These are phyloP conservation scores for Termitomyces sp. DNA, from an alignment of 768 basidiomycete genomes.

Conservation along the genomic window DNA sequence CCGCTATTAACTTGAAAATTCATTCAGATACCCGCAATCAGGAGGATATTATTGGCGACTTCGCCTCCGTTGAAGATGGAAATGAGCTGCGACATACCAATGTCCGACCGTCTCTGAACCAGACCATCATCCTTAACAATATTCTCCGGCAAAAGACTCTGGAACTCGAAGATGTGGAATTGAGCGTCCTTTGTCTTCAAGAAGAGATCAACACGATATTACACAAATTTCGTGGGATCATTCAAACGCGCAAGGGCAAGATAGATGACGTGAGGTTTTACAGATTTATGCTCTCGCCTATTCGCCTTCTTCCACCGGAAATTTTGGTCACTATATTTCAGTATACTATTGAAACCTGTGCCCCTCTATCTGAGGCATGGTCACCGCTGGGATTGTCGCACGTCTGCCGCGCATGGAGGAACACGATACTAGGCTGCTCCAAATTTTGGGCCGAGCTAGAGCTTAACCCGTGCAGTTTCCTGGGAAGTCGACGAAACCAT, in stretches of 20 bases:
- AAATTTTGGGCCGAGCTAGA: background rate
- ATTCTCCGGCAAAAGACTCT: background rate
- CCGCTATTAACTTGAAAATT: background rate
- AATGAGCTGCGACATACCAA: background rate
- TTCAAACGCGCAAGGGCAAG: background rate
- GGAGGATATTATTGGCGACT: background rate
- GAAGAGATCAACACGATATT: background rate
- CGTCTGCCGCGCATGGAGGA: background rate
- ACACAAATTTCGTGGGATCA: background rate
- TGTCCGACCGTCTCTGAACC: background rate
- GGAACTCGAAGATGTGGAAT: background rate
- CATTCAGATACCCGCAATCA: background rate
- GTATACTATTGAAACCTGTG: background rate
- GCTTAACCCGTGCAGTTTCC: background rate
- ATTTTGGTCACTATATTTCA: background rate
- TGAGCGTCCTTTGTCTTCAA: background rate
- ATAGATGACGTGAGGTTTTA: background rate
- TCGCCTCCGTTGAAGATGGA: background rate
- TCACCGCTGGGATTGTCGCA: background rate
- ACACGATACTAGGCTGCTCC: background rate
- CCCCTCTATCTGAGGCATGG: background rate
- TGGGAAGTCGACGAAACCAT: background rate
- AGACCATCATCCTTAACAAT: background rate
- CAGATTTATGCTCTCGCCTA: background rate
- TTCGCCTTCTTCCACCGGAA: background rate